Conservation (phyloP, 164 flowering plant genomes). For the Cinnamomum chago region DNA sequence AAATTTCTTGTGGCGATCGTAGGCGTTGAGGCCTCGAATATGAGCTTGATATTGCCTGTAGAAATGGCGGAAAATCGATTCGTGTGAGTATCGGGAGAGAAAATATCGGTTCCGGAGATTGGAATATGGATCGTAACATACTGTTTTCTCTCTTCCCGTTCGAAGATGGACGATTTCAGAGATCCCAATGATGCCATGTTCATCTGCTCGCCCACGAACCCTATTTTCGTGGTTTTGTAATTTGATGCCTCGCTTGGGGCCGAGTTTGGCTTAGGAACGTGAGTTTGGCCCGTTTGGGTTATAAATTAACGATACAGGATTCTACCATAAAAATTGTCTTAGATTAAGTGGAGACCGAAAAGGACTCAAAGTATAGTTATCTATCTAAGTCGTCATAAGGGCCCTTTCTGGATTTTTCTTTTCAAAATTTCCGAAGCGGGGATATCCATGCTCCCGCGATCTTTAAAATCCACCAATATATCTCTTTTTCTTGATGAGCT, state of each 20-base stretch:
- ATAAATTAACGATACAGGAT: too few relatives aligned
- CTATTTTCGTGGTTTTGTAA: neutral
- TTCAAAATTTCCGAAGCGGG: too few relatives aligned
- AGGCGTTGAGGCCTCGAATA: slow-evolving; percentile 81
- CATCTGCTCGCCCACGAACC: neutral
- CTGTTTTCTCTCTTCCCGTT: slow-evolving; percentile 77
- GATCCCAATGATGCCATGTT: slow-evolving; percentile 58
- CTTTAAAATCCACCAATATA: too few relatives aligned
- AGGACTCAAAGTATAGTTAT: too few relatives aligned
- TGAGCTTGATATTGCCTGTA: slow-evolving; percentile 89
- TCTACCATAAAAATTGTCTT: too few relatives aligned
- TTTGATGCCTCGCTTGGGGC: neutral
- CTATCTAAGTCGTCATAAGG: too few relatives aligned
- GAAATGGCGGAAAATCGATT: neutral
- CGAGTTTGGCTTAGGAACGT: neutral
- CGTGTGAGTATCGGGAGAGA: neutral
- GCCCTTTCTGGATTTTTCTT: too few relatives aligned
- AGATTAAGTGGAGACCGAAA: too few relatives aligned
- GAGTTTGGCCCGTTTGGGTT: too few relatives aligned
- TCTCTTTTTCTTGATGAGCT: too few relatives aligned
- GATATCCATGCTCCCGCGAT: too few relatives aligned
- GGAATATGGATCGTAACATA: slow-evolving; percentile 12
- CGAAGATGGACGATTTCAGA: slow-evolving; percentile 53
- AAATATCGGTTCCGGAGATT: neutral
- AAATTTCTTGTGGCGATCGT: slow-evolving; percentile 90